Evolutionary conservation across 148 eudicot genomes (phyloP).

Genomic region (Agrostemma githago): DNA sequence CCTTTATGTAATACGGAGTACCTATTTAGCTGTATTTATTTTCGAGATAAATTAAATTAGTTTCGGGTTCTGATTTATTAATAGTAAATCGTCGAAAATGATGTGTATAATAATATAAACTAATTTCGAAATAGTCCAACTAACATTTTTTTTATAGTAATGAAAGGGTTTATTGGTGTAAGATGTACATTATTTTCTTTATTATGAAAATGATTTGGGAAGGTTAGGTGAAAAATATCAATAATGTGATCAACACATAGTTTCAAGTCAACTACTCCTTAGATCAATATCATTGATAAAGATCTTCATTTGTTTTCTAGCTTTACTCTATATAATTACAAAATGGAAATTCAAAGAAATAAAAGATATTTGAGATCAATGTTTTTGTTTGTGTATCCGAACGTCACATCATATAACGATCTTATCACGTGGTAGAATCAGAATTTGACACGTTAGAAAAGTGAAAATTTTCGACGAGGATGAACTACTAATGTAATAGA

Average conservation of each 20-base stretch:
- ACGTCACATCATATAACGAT: no score
- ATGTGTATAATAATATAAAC: background rate
- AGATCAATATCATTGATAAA: conserved; percentile 2
- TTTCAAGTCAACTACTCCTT: conserved; percentile 3
- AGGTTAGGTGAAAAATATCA: conserved; percentile 16
- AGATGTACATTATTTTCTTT: background rate
- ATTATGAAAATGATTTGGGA: background rate
- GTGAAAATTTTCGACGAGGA: no score
- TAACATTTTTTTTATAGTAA: background rate
- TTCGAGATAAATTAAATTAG: no score
- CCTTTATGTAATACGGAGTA: no score
- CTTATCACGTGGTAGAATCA: no score
- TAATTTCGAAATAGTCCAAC: no score
- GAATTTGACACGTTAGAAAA: no score
- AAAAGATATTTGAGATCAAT: background rate
- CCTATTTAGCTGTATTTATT: no score
- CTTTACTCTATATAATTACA: background rate
- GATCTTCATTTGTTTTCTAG: background rate
- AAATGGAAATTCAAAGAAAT: background rate
- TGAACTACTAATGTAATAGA: no score
- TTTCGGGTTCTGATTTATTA: no score
- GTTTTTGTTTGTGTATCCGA: background rate
- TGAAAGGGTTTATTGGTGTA: conserved; percentile 6
- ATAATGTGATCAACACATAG: conserved; percentile 2
- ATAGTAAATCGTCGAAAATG: no score